Conservation (phyloP, 2,329 filamentous ascomycete genomes). For the Lecanicillium sp. region DNA sequence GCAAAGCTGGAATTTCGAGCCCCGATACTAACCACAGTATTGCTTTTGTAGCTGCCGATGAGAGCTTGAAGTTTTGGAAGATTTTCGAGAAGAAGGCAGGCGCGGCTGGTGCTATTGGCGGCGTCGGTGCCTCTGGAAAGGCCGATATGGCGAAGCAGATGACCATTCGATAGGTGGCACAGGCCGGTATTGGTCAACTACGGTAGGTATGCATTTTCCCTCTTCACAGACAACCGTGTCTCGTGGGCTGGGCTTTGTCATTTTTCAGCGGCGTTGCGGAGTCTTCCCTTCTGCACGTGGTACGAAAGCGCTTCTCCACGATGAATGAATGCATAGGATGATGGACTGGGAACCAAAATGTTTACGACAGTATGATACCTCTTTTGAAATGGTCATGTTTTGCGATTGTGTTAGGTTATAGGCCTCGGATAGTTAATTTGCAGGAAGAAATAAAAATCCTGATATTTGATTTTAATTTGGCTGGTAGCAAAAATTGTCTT, state of each 20-base stretch:
- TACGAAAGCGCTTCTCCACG: conserved; percentile 41
- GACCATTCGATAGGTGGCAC: conserved; percentile 65
- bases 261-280: conserved; percentile 44
- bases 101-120: conserved; percentile 52
- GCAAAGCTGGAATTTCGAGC: too few relatives aligned
- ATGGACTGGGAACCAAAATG: conserved; percentile 15
- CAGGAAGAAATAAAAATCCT: conserved; percentile 2
- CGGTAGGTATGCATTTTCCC: conserved; percentile 39
- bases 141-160: conserved; percentile 89
- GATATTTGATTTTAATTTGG: not conserved
- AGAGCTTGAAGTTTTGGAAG: conserved; percentile 99
- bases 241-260: conserved; percentile 30
- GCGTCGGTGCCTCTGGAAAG: conserved; percentile 64
- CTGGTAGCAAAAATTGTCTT: not conserved
- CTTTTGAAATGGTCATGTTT: conserved; percentile 4
- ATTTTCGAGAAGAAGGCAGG: conserved; percentile 98
- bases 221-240: conserved; percentile 28
- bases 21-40: too few relatives aligned
- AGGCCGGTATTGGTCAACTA: conserved; percentile 18
- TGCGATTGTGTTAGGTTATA: conserved; percentile 7
- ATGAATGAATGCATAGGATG: conserved; percentile 21
- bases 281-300: conserved; percentile 36
- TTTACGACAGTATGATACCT: conserved; percentile 6
- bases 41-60: conserved; percentile 62
- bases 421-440: conserved; percentile 7